These are phyloP conservation scores for Neurospora sp. DNA, from an alignment of 2,329 filamentous ascomycete species.

Conservation along the genomic window DNA sequence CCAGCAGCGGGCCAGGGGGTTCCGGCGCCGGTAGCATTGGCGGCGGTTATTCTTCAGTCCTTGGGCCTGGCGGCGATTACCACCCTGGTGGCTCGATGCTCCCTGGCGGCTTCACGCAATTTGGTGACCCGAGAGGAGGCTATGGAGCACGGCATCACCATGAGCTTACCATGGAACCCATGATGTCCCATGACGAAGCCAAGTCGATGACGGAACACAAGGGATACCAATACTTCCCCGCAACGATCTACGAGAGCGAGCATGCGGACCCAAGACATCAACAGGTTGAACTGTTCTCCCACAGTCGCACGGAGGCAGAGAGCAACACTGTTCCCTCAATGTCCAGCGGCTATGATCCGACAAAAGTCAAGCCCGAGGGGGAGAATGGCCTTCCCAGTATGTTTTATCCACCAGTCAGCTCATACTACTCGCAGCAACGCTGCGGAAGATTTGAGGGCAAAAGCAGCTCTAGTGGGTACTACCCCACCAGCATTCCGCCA, in stretches of 20 bases:
- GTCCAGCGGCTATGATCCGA: slow-evolving; percentile 24
- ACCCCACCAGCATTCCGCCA: slow-evolving; percentile 38
- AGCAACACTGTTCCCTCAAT: slow-evolving; percentile 22
- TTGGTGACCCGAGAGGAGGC: slow-evolving; percentile 30
- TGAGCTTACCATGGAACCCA: slow-evolving; percentile 39
- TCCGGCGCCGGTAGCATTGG: slow-evolving; percentile 51
- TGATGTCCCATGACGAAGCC: slow-evolving; percentile 41
- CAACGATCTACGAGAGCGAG: slow-evolving; percentile 38
- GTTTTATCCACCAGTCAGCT: slow-evolving; percentile 30
- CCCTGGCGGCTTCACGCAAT: slow-evolving; percentile 24
- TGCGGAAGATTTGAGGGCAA: slow-evolving; percentile 46
- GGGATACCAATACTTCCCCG: slow-evolving; percentile 45
- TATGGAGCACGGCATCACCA: slow-evolving; percentile 36
- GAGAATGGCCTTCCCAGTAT: slow-evolving; percentile 37
- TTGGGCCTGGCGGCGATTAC: slow-evolving; percentile 24
- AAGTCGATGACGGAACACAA: slow-evolving; percentile 39
- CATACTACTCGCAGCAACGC: slow-evolving; percentile 27
- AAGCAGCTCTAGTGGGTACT: slow-evolving; percentile 40
- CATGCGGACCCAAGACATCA: slow-evolving; percentile 28
- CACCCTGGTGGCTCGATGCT: slow-evolving; percentile 29
- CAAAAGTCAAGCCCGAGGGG: slow-evolving; percentile 41
- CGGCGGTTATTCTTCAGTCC: slow-evolving; percentile 26
- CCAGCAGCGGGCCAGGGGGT: slow-evolving; percentile 57
- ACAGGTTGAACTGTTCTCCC: slow-evolving; percentile 40
- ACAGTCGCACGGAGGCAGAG: slow-evolving; percentile 22